Evolutionary conservation across 2,329 filamentous ascomycete species (phyloP).

Genomic region (Cercospora beticola): DNA sequence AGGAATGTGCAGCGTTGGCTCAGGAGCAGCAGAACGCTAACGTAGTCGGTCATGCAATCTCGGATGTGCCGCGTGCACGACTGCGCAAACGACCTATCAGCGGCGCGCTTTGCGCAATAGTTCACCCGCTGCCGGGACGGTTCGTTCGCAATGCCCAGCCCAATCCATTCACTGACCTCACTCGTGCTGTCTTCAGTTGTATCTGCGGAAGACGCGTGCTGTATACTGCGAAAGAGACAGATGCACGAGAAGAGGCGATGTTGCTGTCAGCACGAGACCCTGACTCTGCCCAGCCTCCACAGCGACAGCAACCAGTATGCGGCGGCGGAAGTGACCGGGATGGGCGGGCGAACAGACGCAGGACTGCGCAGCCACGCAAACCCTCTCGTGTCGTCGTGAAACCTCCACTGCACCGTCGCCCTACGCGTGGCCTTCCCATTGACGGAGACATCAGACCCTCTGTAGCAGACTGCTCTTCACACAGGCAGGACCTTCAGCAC

Average conservation of each 20-base stretch:
- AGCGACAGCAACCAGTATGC: not conserved
- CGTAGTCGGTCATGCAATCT: constrained; percentile 5
- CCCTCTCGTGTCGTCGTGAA: constrained; percentile 18
- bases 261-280: not conserved
- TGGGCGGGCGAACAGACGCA: not conserved
- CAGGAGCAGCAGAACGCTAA: not conserved
- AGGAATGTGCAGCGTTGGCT: constrained; percentile 1
- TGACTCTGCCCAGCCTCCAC: not conserved
- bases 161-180: not conserved
- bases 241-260: not conserved
- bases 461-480: not conserved
- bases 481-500: not conserved
- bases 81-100: not conserved
- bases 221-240: not conserved
- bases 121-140: not conserved
- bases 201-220: not conserved
- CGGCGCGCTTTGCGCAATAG: not conserved
- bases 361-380: constrained; percentile 9
- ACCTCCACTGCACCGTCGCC: not conserved
- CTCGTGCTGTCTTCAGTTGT: not conserved
- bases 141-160: not conserved
- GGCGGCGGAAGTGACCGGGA: not conserved
- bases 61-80: constrained; percentile 2
- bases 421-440: not conserved
- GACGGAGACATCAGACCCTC: not conserved